These are phyloP conservation scores for Silene vulgaris DNA, from an alignment of 179 eudicot genomes.

Conservation along the genomic window DNA sequence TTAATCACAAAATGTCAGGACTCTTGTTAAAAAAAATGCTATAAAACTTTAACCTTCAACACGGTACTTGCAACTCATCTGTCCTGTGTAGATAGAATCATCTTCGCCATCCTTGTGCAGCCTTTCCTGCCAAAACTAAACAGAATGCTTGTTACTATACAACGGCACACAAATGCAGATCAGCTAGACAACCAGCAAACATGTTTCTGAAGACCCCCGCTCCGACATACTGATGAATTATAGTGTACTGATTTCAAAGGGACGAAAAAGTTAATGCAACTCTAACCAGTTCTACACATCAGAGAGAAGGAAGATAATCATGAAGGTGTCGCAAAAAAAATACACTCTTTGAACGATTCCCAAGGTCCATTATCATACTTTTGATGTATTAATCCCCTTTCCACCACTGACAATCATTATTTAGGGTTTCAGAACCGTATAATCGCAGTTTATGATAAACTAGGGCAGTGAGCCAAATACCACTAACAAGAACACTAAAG, in stretches of 20 bases:
- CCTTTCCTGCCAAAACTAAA: constrained; percentile 16
- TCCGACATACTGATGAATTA: too few species aligned
- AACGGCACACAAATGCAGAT: neutral
- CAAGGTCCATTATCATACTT: too few species aligned
- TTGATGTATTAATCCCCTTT: neutral
- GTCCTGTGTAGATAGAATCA: neutral
- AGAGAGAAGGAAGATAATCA: too few species aligned
- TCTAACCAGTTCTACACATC: too few species aligned
- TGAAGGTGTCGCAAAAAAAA: too few species aligned
- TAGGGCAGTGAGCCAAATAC: neutral
- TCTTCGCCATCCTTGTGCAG: constrained; percentile 19
- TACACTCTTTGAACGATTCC: too few species aligned
- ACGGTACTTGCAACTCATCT: neutral
- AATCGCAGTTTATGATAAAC: neutral
- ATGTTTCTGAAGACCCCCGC: neutral
- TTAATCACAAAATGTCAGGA: too few species aligned
- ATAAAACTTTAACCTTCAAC: constrained; percentile 9
- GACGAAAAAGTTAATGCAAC: too few species aligned
- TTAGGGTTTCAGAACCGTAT: neutral
- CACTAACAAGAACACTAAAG: neutral
- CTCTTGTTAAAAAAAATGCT: neutral
- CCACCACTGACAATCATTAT: neutral
- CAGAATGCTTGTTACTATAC: constrained; percentile 1
- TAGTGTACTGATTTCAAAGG: too few species aligned
- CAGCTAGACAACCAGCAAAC: neutral